Evolutionary conservation across 306 rosid genomes (phyloP).

Genomic region (Quillaja saponaria): DNA sequence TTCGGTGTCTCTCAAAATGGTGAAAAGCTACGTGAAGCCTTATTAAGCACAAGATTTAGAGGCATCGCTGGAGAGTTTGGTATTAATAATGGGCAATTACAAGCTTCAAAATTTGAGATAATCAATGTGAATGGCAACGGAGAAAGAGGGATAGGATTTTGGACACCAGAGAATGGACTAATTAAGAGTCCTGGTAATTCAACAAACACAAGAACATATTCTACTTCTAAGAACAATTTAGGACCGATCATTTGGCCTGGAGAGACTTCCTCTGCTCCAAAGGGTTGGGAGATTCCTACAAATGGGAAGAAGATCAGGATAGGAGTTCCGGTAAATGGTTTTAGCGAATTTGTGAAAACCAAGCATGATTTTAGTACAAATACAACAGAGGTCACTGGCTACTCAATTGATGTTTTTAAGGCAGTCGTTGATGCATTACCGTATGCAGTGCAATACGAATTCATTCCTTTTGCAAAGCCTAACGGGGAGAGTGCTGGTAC

Average conservation of each 20-base stretch:
- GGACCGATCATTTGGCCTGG: constrained; percentile 49
- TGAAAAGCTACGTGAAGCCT: constrained; percentile 15
- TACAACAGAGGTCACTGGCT: constrained; percentile 36
- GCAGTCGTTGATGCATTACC: constrained; percentile 42
- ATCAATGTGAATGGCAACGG: constrained; percentile 37
- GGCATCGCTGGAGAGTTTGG: constrained; percentile 39
- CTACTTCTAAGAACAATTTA: constrained; percentile 4
- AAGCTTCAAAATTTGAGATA: constrained; percentile 19
- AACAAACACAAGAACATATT: not conserved
- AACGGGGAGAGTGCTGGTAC: constrained; percentile 34
- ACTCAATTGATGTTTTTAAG: constrained; percentile 51
- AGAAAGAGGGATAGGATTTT: constrained; percentile 1
- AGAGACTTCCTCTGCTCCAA: constrained; percentile 19
- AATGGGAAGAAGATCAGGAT: constrained; percentile 29
- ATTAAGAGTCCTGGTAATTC: not conserved
- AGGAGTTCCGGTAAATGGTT: constrained; percentile 41
- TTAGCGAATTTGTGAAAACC: constrained; percentile 33
- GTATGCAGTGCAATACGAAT: constrained; percentile 42
- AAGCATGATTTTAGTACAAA: constrained; percentile 6
- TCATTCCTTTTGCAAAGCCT: constrained; percentile 30
- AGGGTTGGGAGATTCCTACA: constrained; percentile 43
- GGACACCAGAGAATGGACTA: constrained; percentile 25
- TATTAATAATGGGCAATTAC: constrained; percentile 27
- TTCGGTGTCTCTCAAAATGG: constrained; percentile 33
- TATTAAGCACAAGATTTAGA: constrained; percentile 21